Conservation (phyloP, 2,329 filamentous ascomycete genomes). For the Colletotrichum sp. region DNA sequence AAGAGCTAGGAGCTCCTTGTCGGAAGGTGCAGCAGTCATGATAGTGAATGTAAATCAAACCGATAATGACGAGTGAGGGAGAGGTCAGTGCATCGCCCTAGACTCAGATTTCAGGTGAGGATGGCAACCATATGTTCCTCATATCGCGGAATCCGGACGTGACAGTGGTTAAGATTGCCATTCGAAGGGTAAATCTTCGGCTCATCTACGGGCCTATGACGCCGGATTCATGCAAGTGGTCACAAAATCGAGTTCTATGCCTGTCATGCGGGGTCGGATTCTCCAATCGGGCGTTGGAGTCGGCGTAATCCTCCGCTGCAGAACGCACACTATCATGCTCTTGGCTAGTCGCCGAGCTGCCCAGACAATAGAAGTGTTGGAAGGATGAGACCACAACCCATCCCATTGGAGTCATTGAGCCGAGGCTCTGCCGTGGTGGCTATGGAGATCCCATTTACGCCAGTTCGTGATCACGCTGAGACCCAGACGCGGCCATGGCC, state of each 20-base stretch:
- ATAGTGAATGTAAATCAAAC: neutral
- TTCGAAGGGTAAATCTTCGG: neutral
- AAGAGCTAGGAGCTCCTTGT: neutral
- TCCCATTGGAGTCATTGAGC: neutral
- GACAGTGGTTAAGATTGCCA: neutral
- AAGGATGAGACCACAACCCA: neutral
- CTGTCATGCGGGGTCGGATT: neutral
- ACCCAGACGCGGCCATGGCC: neutral
- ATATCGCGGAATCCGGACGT: neutral
- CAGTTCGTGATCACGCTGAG: neutral
- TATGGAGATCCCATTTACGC: neutral
- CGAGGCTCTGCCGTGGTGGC: neutral
- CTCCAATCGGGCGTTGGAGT: neutral
- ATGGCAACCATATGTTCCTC: neutral
- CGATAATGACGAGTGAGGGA: neutral
- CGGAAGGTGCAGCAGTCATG: neutral
- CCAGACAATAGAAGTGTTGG: neutral
- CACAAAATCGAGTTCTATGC: neutral
- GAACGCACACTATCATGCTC: neutral
- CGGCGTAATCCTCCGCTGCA: neutral
- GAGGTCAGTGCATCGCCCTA: neutral
- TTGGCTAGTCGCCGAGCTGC: neutral
- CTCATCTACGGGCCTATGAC: neutral
- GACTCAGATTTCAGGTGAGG: neutral
- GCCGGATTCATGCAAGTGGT: neutral